Percentiles rank a stretch among this genome's conserved stretches.
Conservation (phyloP, 2,329 filamentous ascomycete species). For the Eutypella sp. region DNA sequence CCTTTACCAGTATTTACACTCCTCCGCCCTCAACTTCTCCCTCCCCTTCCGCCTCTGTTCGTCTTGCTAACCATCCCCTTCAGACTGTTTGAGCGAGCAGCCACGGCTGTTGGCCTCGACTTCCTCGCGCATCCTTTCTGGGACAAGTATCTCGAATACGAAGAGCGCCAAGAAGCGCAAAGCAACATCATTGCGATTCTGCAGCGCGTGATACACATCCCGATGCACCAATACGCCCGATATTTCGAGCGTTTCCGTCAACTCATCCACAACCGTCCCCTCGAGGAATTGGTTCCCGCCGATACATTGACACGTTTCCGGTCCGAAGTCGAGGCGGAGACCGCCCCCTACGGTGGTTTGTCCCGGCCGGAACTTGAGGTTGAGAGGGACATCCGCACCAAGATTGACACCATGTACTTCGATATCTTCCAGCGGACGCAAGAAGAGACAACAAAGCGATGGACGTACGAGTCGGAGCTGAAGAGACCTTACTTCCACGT, state of each 20-base stretch:
- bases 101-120: conserved; percentile 79
- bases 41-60: conserved; percentile 18
- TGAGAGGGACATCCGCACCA: conserved; percentile 74
- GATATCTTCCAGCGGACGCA: conserved; percentile 78
- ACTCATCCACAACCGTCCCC: conserved; percentile 65
- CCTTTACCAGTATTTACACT: conserved; percentile 59
- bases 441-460: conserved; percentile 83
- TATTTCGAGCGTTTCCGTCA: conserved; percentile 90
- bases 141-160: conserved; percentile 98
- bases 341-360: conserved; percentile 42
- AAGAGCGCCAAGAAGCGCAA: conserved; percentile 79
- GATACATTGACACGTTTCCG: conserved; percentile 65
- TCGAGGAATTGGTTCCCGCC: conserved; percentile 66
- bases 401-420: conserved; percentile 76
- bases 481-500: conserved; percentile 97
- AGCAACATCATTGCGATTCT: conserved; percentile 84
- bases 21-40: conserved; percentile 32
- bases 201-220: conserved; percentile 77
- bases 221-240: conserved; percentile 90
- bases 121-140: conserved; percentile 95
- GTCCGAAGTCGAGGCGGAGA: conserved; percentile 66
- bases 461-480: conserved; percentile 91
- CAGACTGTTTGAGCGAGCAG: conserved; percentile 90
- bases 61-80: conserved; percentile 24
- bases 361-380: conserved; percentile 69